Base-by-base conservation (phyloP, 768 basidiomycete genomes). In the Pleurotus ostreatus region DNA sequence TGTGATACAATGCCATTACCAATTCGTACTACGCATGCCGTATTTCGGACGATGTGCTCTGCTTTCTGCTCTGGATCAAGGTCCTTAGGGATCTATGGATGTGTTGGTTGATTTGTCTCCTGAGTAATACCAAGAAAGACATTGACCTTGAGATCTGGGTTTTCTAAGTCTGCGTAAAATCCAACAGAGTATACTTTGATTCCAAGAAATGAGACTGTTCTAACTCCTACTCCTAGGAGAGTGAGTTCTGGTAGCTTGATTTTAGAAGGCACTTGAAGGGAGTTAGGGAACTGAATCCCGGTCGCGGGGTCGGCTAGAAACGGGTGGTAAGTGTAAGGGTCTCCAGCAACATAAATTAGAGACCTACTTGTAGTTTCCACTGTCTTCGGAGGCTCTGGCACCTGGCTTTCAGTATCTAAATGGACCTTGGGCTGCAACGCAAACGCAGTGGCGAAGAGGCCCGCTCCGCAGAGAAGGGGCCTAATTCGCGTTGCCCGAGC, bases 181-280 rank as follows among this genome's bases (percentile, higher is more conserved):
- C 82, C 94, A 34, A 92, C 84, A 9, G 88, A 89, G 70, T 97
- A 97, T 13, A 96, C 94, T 65, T 91, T 85, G 60, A 97, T 82
- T 5, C 86, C 79, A 39, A 96, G 76, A 70, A 97, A 94, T 12
- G 92, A 93, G 26, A 97, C 93, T 0, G 86, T 91, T 49, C 94
- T 78, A 39, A 94, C 92, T 20, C 94, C 94, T 1, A 92, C 73
- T 5, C 94, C 94, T 16, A 97, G 72, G 4, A 96, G 79, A 9
- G 83, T 79, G 62, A 91, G 81, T 1, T 79, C 70, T 7, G 88
- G 83, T 5, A 82, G 69, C 8, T 82, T 78, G 13, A 81, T 69
- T 62, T 84, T 88, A 30, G 88, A 82, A 16, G 85, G 84, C 18
- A 90, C 76, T 15, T 65, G 76, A 20, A 93, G 72, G 4, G 77